Percentiles rank a stretch among this genome's conserved stretches.
These are phyloP conservation scores for Colletotrichum cereale DNA, from an alignment of 2,329 filamentous ascomycete genomes.

Conservation along the genomic window DNA sequence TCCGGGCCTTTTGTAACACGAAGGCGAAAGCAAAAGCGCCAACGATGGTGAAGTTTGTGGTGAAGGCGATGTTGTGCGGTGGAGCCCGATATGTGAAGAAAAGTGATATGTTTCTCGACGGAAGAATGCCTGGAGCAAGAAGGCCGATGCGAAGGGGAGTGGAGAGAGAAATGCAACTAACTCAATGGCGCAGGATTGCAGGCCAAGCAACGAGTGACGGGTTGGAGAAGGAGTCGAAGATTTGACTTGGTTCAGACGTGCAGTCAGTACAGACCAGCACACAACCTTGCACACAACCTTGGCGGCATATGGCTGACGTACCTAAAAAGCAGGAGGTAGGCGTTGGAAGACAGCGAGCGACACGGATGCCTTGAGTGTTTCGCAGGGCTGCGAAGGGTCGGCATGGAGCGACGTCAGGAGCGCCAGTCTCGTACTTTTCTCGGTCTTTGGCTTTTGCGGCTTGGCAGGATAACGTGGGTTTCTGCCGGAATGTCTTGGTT, in stretches of 20 bases:
- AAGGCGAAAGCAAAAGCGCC: constrained; percentile 20
- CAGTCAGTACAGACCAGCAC: background rate
- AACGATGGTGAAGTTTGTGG: constrained; percentile 7
- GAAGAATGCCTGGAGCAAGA: constrained; percentile 4
- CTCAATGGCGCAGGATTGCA: constrained; percentile 20
- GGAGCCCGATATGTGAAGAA: background rate
- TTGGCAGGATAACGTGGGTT: constrained; percentile 24
- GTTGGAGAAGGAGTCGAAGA: background rate
- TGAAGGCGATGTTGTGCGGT: constrained; percentile 13
- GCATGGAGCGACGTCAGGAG: constrained; percentile 10
- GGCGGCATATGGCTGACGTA: background rate
- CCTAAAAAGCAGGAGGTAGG: background rate
- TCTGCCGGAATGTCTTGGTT: constrained; percentile 12
- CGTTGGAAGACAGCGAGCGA: background rate
- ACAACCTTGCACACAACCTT: background rate
- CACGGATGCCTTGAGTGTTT: constrained; percentile 19
- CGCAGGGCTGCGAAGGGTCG: constrained; percentile 11
- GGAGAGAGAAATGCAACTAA: background rate
- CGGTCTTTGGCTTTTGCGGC: constrained; percentile 31
- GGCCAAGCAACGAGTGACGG: constrained; percentile 2
- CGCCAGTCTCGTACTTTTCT: constrained; percentile 23
- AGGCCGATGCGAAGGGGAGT: background rate
- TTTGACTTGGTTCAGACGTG: background rate
- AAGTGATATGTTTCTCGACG: background rate
- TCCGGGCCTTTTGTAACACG: background rate